Evolutionary conservation across 371 early-diverging fungal genomes (phyloP).

Genomic region (Mucor mucedo): DNA sequence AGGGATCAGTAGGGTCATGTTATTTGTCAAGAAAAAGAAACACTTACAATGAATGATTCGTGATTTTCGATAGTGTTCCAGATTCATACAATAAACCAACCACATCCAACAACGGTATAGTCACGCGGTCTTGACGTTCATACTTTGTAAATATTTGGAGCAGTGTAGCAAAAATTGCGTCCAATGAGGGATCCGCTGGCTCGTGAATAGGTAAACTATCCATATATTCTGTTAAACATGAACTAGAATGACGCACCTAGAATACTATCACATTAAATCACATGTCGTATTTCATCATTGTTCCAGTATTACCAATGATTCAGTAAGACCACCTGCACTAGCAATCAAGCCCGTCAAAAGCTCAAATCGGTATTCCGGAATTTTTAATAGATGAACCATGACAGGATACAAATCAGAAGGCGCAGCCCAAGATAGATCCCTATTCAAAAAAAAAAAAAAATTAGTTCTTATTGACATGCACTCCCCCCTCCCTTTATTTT

Average conservation of each 20-base stretch:
- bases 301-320: conserved; percentile 65
- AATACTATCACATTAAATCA: neutral
- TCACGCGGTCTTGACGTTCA: conserved; percentile 66
- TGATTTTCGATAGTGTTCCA: conserved; percentile 49
- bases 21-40: neutral
- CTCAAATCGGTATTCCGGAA: conserved; percentile 63
- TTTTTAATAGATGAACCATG: conserved; percentile 60
- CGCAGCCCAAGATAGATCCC: conserved; percentile 66
- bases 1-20: neutral
- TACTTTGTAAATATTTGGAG: conserved; percentile 50
- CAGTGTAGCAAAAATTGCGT: conserved; percentile 43
- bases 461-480: conserved; percentile 1
- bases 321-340: conserved; percentile 83
- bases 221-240: conserved; percentile 67
- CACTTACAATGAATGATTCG: conserved; percentile 43
- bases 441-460: conserved; percentile 12
- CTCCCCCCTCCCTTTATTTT: conserved; percentile 1
- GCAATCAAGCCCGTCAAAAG: conserved; percentile 72
- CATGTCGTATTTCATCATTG: neutral
- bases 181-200: conserved; percentile 22
- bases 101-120: conserved; percentile 69
- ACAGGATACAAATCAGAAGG: conserved; percentile 70
- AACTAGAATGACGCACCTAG: conserved; percentile 74
- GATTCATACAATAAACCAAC: conserved; percentile 69
- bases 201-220: conserved; percentile 38